Base-by-base conservation (phyloP, 495 filamentous ascomycete species). In the Hypoxylon subgilvum region DNA sequence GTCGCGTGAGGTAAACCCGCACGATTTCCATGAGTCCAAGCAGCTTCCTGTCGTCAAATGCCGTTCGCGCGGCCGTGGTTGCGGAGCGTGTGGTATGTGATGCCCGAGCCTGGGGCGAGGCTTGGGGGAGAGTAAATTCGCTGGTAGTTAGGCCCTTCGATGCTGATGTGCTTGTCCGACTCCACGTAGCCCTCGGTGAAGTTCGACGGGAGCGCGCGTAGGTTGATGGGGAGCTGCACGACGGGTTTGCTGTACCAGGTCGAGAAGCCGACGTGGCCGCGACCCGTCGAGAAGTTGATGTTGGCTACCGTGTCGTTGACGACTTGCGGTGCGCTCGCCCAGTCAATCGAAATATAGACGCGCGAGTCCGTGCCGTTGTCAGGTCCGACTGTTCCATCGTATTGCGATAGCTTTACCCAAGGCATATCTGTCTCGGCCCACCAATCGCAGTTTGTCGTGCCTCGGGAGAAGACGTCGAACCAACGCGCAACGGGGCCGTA, bases 151-250 rank as follows among this genome's bases (percentile, higher is more conserved):
- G 81, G 77, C 7, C 80, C 79, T 60, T 86, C 79, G 53, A 90
- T 86, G 51, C 84, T 73, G 35, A 91, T 69, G 50, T 79, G 74
- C 35, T 75, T 76, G 61, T 88, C 83, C 3, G 74, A 76, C 68
- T 91, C 88, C 54, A 89, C 82, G 57, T 87, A 89, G 38, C 86
- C 87, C 34, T 72, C 40, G 4, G 66, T 76, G 72, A 89, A 90
- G 17, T 71, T 71, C 1, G 73, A 61, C 0, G 87, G 81, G 22
- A 85, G 59, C 9, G 68, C 65, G 35, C 81, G 80, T 19, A 82
- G 71, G 38, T 78, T 76, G 52, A 88, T 71, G 3, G 86, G 87
- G 3, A 90, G 71, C 57, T 83, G 78, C 19, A 88, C 74, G 14
- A 70, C 73, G 6, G 84, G 85, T 22, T 70, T 63, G 25, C 61